These are phyloP conservation scores for Dictyostelium capitatum DNA, from an alignment of 78 protist genomes.

Conservation along the genomic window DNA sequence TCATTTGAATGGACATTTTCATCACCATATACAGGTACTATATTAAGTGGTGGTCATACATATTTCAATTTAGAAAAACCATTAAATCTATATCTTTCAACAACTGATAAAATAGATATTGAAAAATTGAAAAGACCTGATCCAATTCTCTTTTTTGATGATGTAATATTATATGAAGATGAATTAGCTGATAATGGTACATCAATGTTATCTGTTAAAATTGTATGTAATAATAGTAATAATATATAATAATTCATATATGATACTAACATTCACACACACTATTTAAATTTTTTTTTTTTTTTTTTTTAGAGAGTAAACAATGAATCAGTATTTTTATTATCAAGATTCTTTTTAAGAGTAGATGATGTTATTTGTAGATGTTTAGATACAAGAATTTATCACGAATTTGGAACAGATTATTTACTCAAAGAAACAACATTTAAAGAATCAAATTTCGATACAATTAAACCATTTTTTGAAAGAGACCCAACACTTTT, in stretches of 20 bases:
- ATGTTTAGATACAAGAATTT: conserved; percentile 82
- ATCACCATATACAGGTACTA: conserved; percentile 73
- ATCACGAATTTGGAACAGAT: conserved; percentile 62
- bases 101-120: conserved; percentile 77
- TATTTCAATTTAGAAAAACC: conserved; percentile 31
- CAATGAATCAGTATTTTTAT: conserved; percentile 77
- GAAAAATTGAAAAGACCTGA: conserved; percentile 72
- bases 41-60: conserved; percentile 48
- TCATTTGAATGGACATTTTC: conserved; percentile 88
- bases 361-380: conserved; percentile 86
- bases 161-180: conserved; percentile 86
- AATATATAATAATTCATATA: background rate
- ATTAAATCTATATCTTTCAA: background rate
- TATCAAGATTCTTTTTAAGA: conserved; percentile 81
- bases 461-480: conserved; percentile 26
- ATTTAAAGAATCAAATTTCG: conserved; percentile 53
- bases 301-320: conserved; percentile 84
- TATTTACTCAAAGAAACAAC: conserved; percentile 46
- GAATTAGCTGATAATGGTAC: conserved; percentile 91
- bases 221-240: conserved; percentile 55
- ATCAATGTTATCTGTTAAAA: conserved; percentile 51
- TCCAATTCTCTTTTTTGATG: conserved; percentile 85
- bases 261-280: no score
- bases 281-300: background rate
- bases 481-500: conserved; percentile 46